Percentiles rank a stretch among this genome's conserved stretches.
phyloP scores from a whole-genome alignment of 2,329 filamentous ascomycete genomes.

The Colletotrichum sojae region DNA sequence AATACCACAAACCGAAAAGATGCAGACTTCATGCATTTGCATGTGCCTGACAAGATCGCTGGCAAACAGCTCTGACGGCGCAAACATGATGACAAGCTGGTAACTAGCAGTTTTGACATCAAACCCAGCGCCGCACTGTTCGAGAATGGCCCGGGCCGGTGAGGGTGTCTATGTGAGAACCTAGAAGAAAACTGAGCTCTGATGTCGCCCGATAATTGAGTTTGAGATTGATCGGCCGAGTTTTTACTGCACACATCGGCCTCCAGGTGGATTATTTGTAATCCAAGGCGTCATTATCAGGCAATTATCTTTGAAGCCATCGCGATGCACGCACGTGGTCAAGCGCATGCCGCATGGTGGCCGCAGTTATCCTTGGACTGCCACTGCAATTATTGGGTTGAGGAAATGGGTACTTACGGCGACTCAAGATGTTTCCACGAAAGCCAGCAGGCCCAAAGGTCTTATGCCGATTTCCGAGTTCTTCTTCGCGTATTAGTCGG shows the following conservation, averaged over 20 bases:
- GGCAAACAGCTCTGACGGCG: too few relatives aligned
- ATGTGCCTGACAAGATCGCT: too few relatives aligned
- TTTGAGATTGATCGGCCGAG: background rate
- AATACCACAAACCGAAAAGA: background rate
- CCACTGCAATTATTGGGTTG: too few relatives aligned
- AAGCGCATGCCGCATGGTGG: background rate
- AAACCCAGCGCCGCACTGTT: background rate
- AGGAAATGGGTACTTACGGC: too few relatives aligned
- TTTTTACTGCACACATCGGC: background rate
- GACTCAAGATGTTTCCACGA: too few relatives aligned
- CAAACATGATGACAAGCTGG: too few relatives aligned
- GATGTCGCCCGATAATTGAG: background rate
- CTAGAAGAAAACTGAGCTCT: background rate
- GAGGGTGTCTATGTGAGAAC: background rate
- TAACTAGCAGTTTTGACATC: background rate
- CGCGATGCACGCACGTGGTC: background rate
- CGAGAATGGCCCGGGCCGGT: background rate
- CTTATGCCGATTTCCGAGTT: too few relatives aligned
- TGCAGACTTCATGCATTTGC: too few relatives aligned
- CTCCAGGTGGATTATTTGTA: background rate
- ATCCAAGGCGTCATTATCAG: background rate
- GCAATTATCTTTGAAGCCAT: background rate
- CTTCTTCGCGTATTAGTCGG: background rate
- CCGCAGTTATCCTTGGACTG: too few relatives aligned
- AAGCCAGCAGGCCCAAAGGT: too few relatives aligned